phyloP scores from a whole-genome alignment of 2,329 filamentous ascomycete genomes.

The Stachybotrys chartarum region DNA sequence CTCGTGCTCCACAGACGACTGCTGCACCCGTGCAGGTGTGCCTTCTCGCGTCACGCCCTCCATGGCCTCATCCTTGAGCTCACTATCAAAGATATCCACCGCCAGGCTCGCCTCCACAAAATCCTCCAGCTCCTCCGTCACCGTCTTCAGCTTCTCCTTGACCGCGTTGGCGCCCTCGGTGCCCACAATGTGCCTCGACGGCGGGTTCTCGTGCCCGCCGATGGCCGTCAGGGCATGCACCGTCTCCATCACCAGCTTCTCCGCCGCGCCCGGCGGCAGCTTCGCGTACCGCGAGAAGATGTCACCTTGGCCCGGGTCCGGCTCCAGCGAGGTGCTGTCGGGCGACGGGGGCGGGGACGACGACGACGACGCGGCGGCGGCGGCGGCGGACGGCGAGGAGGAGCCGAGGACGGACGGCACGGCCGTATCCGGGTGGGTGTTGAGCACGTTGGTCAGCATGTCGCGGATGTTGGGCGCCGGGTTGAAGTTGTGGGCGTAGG shows the following conservation, averaged over 20 bases:
- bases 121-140: slow-evolving; percentile 92
- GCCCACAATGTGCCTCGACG: slow-evolving; percentile 88
- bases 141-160: slow-evolving; percentile 93
- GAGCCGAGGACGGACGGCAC: slow-evolving; percentile 23
- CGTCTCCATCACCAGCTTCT: slow-evolving; percentile 76
- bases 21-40: neutral
- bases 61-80: slow-evolving; percentile 44
- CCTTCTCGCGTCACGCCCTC: slow-evolving; percentile 24
- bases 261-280: slow-evolving; percentile 59
- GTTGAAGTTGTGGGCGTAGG: slow-evolving; percentile 26
- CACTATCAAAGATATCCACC: slow-evolving; percentile 66
- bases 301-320: slow-evolving; percentile 27
- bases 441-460: slow-evolving; percentile 73
- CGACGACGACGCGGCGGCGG: slow-evolving; percentile 21
- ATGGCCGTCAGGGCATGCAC: slow-evolving; percentile 88
- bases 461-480: slow-evolving; percentile 76
- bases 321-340: slow-evolving; percentile 22
- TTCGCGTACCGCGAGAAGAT: slow-evolving; percentile 66
- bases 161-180: slow-evolving; percentile 81
- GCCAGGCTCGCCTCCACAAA: slow-evolving; percentile 86
- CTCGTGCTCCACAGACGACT: neutral
- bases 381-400: slow-evolving; percentile 18
- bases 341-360: slow-evolving; percentile 23
- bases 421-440: slow-evolving; percentile 62
- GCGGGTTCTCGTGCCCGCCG: slow-evolving; percentile 92